Evolutionary conservation across 2,329 filamentous ascomycete species (phyloP), one percentile per base, ranked within the genome.

Genomic region (Pyrenophora graminea): DNA sequence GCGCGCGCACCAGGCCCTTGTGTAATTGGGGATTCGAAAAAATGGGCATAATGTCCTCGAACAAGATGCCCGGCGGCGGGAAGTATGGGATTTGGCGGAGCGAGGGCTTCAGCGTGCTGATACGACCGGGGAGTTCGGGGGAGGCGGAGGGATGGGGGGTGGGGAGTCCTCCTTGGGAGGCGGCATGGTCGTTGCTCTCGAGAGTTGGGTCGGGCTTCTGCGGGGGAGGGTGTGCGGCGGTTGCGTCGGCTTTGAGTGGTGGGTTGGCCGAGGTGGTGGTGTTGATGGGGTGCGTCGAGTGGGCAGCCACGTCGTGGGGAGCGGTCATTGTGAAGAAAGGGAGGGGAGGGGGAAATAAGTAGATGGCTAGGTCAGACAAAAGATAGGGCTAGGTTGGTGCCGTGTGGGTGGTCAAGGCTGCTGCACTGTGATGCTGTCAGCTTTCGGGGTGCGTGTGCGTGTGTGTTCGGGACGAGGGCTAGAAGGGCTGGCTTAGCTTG

Each of bases 41-140:
- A 71, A 97, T 87, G 55, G 94, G 94, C 76, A 99, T 87, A 77
- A 99, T 97, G 74, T 99, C 94, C 79, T 97, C 91, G 77, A 99
- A 99, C 68, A 96, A 82, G 71, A 99, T 93, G 74, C 94, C 93
- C 39, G 89, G 86, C 61, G 88, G 87, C 53, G 93, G 93, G 79
- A 97, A 97, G 81, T 97, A 91, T 69, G 86, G 85, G 79, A 91
- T 96, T 74, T 91, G 87, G 76, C 90, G 89, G 64, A 97, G 84
- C 53, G 88, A 84, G 63, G 78, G 76, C 71, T 86, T 81, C 81
- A 92, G 82, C 77, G 74, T 88, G 78, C 82, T 77, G 75, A 83
- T 83, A 82, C 86, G 83, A 83, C 65, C 51, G 67, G 69, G 54
- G 68, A 72, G 68, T 83, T 85, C 80, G 74, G 74, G 51, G 74